Evolutionary conservation across 441 rosid species (phyloP).

Genomic region (Isatis lusitanica): DNA sequence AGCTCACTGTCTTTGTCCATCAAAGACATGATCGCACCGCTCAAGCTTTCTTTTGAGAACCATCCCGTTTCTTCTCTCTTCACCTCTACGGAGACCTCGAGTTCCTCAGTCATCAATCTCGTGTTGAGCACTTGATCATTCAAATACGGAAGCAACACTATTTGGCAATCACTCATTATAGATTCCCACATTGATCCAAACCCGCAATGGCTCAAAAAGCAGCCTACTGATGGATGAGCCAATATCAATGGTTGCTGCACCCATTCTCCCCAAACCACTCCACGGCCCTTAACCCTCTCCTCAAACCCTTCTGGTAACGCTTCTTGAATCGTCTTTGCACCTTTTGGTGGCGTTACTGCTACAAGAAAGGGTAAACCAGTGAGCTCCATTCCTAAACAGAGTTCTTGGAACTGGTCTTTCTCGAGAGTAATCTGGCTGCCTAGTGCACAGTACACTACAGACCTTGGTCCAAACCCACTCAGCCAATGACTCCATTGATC

Average conservation of each 20-base stretch:
- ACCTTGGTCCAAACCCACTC: background rate
- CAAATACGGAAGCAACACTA: slow-evolving; percentile 49
- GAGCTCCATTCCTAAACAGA: slow-evolving; percentile 34
- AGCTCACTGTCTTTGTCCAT: background rate
- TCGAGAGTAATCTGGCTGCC: slow-evolving; percentile 27
- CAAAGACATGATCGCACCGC: background rate
- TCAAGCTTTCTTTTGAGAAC: background rate
- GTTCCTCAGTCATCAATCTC: slow-evolving; percentile 36
- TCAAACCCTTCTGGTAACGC: slow-evolving; percentile 53
- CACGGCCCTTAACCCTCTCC: slow-evolving; percentile 48
- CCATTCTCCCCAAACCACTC: slow-evolving; percentile 52
- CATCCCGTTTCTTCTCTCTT: background rate
- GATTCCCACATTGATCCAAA: slow-evolving; percentile 71
- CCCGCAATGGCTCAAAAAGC: slow-evolving; percentile 60
- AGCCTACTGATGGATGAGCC: slow-evolving; percentile 51
- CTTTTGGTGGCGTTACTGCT: slow-evolving; percentile 17
- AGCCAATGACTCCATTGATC: slow-evolving; percentile 25
- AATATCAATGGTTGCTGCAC: slow-evolving; percentile 45
- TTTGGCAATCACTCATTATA: slow-evolving; percentile 49
- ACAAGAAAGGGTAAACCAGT: slow-evolving; percentile 36
- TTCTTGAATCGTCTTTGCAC: slow-evolving; percentile 37
- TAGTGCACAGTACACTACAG: slow-evolving; percentile 28
- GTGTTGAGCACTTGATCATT: slow-evolving; percentile 37
- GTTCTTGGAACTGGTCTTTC: slow-evolving; percentile 32
- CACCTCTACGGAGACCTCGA: slow-evolving; percentile 35